Evolutionary conservation across 306 rosid genomes (phyloP).

Genomic region (Casuarina glauca): DNA sequence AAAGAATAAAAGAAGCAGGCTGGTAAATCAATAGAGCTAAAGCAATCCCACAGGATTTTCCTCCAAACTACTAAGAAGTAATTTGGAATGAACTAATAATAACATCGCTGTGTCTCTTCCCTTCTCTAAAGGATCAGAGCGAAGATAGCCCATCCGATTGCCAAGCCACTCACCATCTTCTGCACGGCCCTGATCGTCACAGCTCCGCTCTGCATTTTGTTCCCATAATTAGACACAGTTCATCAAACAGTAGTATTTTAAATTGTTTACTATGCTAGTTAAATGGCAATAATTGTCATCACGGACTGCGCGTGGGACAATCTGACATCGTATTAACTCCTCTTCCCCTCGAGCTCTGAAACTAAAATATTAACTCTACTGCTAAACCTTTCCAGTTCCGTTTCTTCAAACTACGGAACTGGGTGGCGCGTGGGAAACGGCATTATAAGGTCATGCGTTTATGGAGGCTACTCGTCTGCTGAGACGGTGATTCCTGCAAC

Average conservation of each 20-base stretch:
- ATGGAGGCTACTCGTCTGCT: no score
- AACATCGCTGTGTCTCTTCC: conserved; percentile 6
- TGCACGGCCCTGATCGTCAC: conserved; percentile 42
- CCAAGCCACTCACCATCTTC: conserved; percentile 57
- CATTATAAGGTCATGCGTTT: no score
- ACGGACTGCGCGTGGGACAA: conserved; percentile 3
- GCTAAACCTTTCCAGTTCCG: background rate
- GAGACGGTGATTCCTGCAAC: no score
- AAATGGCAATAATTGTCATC: conserved; percentile 1
- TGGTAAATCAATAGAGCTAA: background rate
- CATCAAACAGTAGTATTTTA: background rate
- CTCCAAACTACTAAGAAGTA: background rate
- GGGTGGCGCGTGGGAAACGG: conserved; percentile 27
- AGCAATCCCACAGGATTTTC: background rate
- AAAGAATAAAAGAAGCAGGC: background rate
- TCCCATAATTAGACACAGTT: conserved; percentile 5
- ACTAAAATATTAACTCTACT: background rate
- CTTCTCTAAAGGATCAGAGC: conserved; percentile 58
- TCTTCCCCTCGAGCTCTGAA: background rate
- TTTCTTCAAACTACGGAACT: background rate
- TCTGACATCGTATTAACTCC: conserved; percentile 15
- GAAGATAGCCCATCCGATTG: conserved; percentile 61
- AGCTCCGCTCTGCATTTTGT: conserved; percentile 73
- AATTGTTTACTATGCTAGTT: background rate
- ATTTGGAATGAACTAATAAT: background rate